Base-by-base conservation (phyloP, 2,329 filamentous ascomycete genomes). In the Alternaria gaisen region DNA sequence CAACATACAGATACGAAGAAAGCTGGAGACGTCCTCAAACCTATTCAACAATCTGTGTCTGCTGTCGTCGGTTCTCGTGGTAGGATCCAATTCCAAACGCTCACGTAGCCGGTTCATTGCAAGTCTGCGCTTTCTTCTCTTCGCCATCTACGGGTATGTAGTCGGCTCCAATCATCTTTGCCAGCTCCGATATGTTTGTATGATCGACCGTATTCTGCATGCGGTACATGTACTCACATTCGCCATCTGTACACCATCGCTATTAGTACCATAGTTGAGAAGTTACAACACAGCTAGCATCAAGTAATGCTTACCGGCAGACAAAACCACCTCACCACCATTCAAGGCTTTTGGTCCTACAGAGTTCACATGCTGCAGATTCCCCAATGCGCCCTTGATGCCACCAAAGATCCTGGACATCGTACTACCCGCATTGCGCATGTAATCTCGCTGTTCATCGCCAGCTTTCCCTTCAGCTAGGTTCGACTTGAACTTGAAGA, bases 151-250 rank as follows among this genome's bases (percentile, higher is more conserved):
- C 14, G 4, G 55, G n/a, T 11, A 22, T 53, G 16, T 24, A 43
- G 3, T 59, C 57, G 1, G 47, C 52, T 20, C 57, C 57, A 50
- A 59, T 40, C 5, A 59, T 12, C n/a, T 24, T 47, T n/a, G 59
- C 61, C 41, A 72, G 9, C 12, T 72, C 66, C 1, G 61, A 46
- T 9, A 71, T 57, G 42, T 63, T 66, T 1, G 65, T 69, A 34
- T 72, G 70, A 41, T 72, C 70, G 2, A 72, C 69, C 2, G 69
- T 72, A 22, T 69, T 72, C 43, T 72, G 70, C 70, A 72, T 72
- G 12, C 70, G 64, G 41, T 71, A 65, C 7, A 72, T 69, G 14
- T 67, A 72, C 43, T 72, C 68, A 54, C 68, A 71, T 11, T 60
- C 44, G 1, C 68, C 68, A 52, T 69, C 70, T 71, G 41, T 3